Conservation (phyloP, 306 rosid genomes). For the Glycine latifolia region DNA sequence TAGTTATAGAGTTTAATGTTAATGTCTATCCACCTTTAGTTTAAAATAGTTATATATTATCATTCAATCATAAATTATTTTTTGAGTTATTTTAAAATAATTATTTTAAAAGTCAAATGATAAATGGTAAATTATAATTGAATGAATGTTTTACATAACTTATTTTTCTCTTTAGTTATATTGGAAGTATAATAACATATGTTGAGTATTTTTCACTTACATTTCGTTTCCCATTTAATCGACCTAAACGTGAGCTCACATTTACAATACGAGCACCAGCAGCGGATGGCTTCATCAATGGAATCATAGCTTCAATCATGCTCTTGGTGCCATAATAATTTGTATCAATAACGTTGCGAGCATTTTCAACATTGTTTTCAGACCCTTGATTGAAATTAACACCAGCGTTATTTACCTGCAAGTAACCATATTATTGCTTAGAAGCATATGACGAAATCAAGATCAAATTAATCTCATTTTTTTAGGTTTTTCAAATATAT, state of each 20-base stretch:
- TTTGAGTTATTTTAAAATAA: no score
- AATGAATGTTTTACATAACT: no score
- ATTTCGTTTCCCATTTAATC: constrained; percentile 74
- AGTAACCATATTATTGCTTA: constrained; percentile 20
- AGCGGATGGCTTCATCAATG: constrained; percentile 81
- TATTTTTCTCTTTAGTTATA: not conserved
- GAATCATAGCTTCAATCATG: constrained; percentile 86
- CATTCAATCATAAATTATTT: no score
- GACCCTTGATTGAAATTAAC: constrained; percentile 79
- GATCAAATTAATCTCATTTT: not conserved
- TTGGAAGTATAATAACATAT: not conserved
- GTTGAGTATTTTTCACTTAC: constrained; percentile 56
- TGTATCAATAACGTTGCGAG: constrained; percentile 69
- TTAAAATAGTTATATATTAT: no score
- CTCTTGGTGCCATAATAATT: constrained; percentile 85
- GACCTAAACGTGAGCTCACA: constrained; percentile 84
- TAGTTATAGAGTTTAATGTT: not conserved
- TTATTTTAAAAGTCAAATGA: no score
- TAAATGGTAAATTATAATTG: no score
- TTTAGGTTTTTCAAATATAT: no score
- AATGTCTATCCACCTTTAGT: no score
- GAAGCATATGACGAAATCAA: not conserved
- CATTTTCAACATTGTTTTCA: constrained; percentile 68
- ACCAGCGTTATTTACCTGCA: constrained; percentile 92
- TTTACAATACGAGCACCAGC: constrained; percentile 84